phyloP scores from a whole-genome alignment of 2,329 filamentous ascomycete species.

The Leptosphaerulina australis region DNA sequence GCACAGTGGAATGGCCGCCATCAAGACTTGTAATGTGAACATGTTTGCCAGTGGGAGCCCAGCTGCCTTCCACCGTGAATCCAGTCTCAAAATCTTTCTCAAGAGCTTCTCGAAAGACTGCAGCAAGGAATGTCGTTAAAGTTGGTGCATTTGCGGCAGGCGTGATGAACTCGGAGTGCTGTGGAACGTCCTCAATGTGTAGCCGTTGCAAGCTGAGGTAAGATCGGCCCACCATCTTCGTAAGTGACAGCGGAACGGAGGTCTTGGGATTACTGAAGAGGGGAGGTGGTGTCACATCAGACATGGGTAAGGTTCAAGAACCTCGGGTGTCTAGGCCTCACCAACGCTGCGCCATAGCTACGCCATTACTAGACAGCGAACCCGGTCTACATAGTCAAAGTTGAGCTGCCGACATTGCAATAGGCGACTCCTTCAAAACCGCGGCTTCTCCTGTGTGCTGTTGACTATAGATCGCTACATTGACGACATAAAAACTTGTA shows the following conservation, averaged over 20 bases:
- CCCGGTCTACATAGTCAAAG: too few relatives aligned
- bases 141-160: slow-evolving; percentile 7
- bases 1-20: slow-evolving; percentile 5
- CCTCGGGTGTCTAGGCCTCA: slow-evolving; percentile 10
- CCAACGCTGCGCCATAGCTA: neutral
- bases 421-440: too few relatives aligned
- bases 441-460: neutral
- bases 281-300: slow-evolving; percentile 13
- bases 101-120: slow-evolving; percentile 27
- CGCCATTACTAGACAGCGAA: too few relatives aligned
- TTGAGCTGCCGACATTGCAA: too few relatives aligned
- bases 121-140: slow-evolving; percentile 24
- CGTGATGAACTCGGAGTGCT: slow-evolving; percentile 21
- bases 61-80: slow-evolving; percentile 22
- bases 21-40: slow-evolving; percentile 20
- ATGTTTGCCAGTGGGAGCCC: slow-evolving; percentile 17
- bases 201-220: slow-evolving; percentile 17
- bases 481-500: too few relatives aligned
- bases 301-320: slow-evolving; percentile 1
- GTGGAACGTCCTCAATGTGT: slow-evolving; percentile 25
- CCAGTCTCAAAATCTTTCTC: slow-evolving; percentile 25
- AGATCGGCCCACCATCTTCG: slow-evolving; percentile 16
- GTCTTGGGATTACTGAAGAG: slow-evolving; percentile 16
- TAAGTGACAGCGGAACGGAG: slow-evolving; percentile 24
- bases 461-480: neutral